phyloP scores from a whole-genome alignment of 2,329 filamentous ascomycete species.

The Stagonosporopsis rhizophila region DNA sequence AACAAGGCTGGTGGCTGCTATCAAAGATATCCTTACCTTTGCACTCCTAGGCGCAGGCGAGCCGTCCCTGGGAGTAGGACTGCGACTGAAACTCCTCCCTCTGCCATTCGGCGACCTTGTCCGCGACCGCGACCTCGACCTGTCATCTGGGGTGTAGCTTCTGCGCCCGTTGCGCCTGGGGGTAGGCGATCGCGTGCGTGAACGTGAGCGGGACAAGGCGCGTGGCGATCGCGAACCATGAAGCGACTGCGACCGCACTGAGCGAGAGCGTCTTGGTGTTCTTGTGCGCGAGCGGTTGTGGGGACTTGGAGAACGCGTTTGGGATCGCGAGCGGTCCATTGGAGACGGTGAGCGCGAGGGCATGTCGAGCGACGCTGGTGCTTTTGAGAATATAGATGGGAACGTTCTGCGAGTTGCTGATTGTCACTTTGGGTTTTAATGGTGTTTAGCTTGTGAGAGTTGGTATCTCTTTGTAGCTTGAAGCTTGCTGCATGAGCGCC shows the following conservation, averaged over 20 bases:
- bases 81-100: conserved; percentile 46
- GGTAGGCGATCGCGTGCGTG: conserved; percentile 27
- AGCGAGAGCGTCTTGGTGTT: conserved; percentile 33
- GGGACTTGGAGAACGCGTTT: conserved; percentile 44
- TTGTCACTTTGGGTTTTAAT: background rate
- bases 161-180: conserved; percentile 49
- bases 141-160: conserved; percentile 41
- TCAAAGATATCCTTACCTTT: conserved; percentile 39
- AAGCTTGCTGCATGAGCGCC: conserved; percentile 4
- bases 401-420: no score
- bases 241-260: conserved; percentile 40
- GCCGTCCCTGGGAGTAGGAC: conserved; percentile 42
- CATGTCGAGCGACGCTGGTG: conserved; percentile 10
- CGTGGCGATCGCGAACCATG: conserved; percentile 49
- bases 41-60: conserved; percentile 48
- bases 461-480: conserved; percentile 1
- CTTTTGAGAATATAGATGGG: background rate
- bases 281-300: conserved; percentile 51
- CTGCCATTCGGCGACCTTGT: conserved; percentile 36
- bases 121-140: conserved; percentile 35
- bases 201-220: conserved; percentile 45
- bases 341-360: conserved; percentile 37
- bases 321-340: conserved; percentile 26
- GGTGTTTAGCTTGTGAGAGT: background rate
- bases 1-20: conserved; percentile 4